These are phyloP conservation scores for Pleurotus ostreatus DNA, from an alignment of 768 basidiomycete species.

Conservation along the genomic window DNA sequence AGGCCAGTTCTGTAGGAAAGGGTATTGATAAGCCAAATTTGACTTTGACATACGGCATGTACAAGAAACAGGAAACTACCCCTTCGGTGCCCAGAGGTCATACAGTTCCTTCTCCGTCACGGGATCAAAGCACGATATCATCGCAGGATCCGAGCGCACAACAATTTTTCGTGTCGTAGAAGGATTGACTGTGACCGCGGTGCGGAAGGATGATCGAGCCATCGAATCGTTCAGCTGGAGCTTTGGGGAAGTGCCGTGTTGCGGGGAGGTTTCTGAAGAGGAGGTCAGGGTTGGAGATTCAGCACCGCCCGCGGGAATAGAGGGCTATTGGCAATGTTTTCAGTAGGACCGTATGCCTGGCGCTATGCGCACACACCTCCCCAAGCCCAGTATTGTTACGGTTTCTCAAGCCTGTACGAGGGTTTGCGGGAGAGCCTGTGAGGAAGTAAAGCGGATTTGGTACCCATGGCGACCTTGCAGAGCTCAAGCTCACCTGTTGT, in stretches of 20 bases:
- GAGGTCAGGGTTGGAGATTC: conserved; percentile 29
- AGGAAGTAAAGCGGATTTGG: neutral
- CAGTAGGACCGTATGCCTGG: neutral
- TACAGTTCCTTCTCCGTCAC: conserved; percentile 69
- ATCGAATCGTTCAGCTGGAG: conserved; percentile 19
- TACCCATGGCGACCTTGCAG: neutral
- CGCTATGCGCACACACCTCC: neutral
- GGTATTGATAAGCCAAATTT: too few relatives aligned
- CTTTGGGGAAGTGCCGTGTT: conserved; percentile 6
- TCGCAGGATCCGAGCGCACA: conserved; percentile 62
- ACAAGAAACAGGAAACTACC: conserved; percentile 13
- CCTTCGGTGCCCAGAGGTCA: conserved; percentile 66
- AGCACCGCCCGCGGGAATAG: conserved; percentile 8
- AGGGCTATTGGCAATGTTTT: neutral
- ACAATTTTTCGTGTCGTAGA: conserved; percentile 29
- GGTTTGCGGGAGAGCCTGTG: neutral
- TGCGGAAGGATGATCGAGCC: conserved; percentile 28
- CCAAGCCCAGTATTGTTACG: neutral
- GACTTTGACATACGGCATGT: too few relatives aligned
- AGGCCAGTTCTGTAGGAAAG: too few relatives aligned
- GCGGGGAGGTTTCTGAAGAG: conserved; percentile 27
- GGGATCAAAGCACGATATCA: conserved; percentile 72
- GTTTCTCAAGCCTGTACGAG: neutral
- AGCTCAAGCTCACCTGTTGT: neutral
- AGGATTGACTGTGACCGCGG: conserved; percentile 11